Percentiles rank a stretch among this genome's conserved stretches.
phyloP scores from a whole-genome alignment of 2,329 filamentous ascomycete genomes.

The Nigrospora sphaerica region DNA sequence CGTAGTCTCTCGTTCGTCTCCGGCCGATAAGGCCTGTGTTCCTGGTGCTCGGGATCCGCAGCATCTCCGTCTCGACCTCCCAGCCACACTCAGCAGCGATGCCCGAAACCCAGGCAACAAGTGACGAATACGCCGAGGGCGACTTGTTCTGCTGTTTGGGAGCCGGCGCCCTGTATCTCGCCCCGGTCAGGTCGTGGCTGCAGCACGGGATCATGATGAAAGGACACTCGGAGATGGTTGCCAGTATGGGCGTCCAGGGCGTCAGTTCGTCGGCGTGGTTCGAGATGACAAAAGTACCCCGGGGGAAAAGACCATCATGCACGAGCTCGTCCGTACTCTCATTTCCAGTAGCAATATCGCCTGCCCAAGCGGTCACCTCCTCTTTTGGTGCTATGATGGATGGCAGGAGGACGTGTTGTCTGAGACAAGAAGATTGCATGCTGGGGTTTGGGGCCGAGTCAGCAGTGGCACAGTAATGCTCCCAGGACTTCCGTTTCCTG shows the following conservation, averaged over 20 bases:
- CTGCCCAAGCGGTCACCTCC: not conserved
- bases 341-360: too few relatives aligned
- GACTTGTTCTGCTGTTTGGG: constrained; percentile 41
- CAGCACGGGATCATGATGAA: constrained; percentile 96
- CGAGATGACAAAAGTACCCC: constrained; percentile 83
- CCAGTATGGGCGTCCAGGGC: constrained; percentile 88
- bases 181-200: constrained; percentile 77
- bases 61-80: constrained; percentile 71
- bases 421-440: constrained; percentile 24
- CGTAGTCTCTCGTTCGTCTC: constrained; percentile 18
- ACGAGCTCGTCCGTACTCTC: constrained; percentile 17
- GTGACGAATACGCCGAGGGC: constrained; percentile 71
- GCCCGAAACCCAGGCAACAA: constrained; percentile 69
- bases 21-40: constrained; percentile 78
- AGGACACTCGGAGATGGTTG: constrained; percentile 64
- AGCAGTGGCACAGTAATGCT: constrained; percentile 47
- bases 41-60: constrained; percentile 86
- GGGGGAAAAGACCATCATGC: constrained; percentile 60
- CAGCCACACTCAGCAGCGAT: constrained; percentile 70
- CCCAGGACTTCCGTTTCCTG: constrained; percentile 78
- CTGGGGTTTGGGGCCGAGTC: constrained; percentile 10
- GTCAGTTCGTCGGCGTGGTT: constrained; percentile 97
- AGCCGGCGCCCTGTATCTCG: constrained; percentile 60
- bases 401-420: constrained; percentile 42
- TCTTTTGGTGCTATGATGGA: constrained; percentile 23